These are phyloP conservation scores for Neurospora sp. DNA, from an alignment of 495 filamentous ascomycete species.

Conservation along the genomic window DNA sequence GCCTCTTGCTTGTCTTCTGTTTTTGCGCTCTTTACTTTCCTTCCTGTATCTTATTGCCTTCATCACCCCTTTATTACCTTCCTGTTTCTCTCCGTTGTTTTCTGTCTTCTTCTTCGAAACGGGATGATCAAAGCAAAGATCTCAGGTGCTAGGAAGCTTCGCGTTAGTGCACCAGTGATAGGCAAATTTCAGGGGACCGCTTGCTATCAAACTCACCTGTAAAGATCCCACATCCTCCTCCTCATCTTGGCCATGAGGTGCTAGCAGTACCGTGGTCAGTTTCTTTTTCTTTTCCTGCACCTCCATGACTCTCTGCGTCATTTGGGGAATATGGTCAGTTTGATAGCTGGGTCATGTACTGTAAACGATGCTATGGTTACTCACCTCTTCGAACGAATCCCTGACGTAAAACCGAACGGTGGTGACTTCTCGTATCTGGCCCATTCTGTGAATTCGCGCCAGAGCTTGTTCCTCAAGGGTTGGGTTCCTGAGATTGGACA, in stretches of 20 bases:
- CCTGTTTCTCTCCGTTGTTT: background rate
- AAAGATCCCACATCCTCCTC: background rate
- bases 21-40: background rate
- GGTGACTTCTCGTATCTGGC: conserved; percentile 27
- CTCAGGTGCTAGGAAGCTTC: background rate
- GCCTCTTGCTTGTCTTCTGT: background rate
- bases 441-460: conserved; percentile 27
- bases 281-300: background rate
- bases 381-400: conserved; percentile 30
- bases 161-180: background rate
- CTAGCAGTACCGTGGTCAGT: background rate
- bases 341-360: background rate
- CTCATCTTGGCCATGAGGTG: background rate
- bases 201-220: background rate
- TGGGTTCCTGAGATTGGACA: conserved; percentile 21
- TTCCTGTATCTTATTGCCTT: background rate
- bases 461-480: conserved; percentile 34
- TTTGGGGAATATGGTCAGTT: background rate
- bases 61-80: background rate
- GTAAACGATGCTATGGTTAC: no score
- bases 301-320: background rate
- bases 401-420: conserved; percentile 26
- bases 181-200: background rate
- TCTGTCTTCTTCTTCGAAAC: background rate
- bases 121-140: background rate